A percentile compares a stretch with the other conserved stretches of the same genome.
These are phyloP conservation scores for Gracilaria domingensis DNA, from an alignment of 23 red algal genomes.

Conservation along the genomic window DNA sequence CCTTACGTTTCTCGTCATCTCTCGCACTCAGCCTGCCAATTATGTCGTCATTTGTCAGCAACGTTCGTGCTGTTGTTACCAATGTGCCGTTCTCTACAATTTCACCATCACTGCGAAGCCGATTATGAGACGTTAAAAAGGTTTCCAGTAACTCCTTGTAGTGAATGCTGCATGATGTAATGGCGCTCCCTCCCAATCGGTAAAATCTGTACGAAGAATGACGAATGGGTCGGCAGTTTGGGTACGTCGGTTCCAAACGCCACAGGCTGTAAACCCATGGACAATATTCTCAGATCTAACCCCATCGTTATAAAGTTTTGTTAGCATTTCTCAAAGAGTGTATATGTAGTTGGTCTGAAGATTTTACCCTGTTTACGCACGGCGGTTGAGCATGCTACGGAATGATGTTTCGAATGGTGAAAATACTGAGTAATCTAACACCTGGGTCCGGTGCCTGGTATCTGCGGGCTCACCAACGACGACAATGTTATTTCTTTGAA, in stretches of 20 bases:
- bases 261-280: not conserved
- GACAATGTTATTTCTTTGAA: too few relatives aligned
- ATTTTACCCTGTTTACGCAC: not conserved
- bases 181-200: too few relatives aligned
- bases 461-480: too few relatives aligned
- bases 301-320: not conserved
- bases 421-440: not conserved
- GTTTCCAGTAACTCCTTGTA: not conserved
- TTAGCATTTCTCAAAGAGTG: not conserved
- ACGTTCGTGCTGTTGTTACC: not conserved
- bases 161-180: not conserved
- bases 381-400: not conserved
- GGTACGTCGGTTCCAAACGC: not conserved
- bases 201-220: not conserved
- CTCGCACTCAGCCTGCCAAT: not conserved
- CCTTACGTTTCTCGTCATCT: not conserved
- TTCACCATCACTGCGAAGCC: not conserved
- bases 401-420: slow-evolving; percentile 8
- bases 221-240: not conserved
- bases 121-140: not conserved
- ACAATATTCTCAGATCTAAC: not conserved
- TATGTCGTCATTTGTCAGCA: not conserved
- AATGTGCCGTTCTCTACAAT: not conserved
- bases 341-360: not conserved
- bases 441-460: too few relatives aligned